Base-by-base conservation (phyloP, 345 rosid species). In the Eucalyptus urophylla region DNA sequence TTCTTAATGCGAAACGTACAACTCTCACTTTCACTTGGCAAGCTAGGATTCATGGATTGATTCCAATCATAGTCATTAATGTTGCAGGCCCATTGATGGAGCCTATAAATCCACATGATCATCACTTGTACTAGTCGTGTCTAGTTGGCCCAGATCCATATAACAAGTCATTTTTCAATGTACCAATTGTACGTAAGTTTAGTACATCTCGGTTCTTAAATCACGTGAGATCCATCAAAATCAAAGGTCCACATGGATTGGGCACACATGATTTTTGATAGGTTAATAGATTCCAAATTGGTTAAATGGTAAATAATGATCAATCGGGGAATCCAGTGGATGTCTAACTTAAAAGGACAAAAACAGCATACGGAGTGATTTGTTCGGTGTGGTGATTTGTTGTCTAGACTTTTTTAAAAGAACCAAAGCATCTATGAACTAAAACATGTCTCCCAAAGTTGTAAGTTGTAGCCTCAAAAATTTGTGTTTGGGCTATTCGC, bases 131-230 rank as follows among this genome's bases (percentile, higher is more conserved):
- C 0, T 29, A 1, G 4, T 29, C 14, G 1, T 0, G 72, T 69
- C 80, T 69, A 31, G 4, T 31, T 16, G 43, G 11, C 6, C 40
- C 1, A 19, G 7, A 17, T 69, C 11, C 43, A 69, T 69, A 37
- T 69, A 69, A 69, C 12, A 4, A 69, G 80, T 4, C 11, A 67
- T 69, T 69, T 29, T 16, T n/a, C 3, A 2, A 17, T 67, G 3
- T 33, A 15, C 0, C 1, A 14, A 0, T 0, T 65, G 11, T 0
- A n/a, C 0, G 76, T 15, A 1, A n/a, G 40, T 67, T 31, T 0
- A 14, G 40, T 8, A n/a, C 40, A 67, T 65, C 37, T 25, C 21
- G 1, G 37, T 25, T 9, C 19, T 14, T 67, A 69, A 16, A 31
- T 16, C 43, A 69, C 13, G 2, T 31, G 80, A 1, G 24, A 31